Base-by-base conservation (phyloP, 805 yeast genomes). In the Schizosaccharomyces octosporus region DNA sequence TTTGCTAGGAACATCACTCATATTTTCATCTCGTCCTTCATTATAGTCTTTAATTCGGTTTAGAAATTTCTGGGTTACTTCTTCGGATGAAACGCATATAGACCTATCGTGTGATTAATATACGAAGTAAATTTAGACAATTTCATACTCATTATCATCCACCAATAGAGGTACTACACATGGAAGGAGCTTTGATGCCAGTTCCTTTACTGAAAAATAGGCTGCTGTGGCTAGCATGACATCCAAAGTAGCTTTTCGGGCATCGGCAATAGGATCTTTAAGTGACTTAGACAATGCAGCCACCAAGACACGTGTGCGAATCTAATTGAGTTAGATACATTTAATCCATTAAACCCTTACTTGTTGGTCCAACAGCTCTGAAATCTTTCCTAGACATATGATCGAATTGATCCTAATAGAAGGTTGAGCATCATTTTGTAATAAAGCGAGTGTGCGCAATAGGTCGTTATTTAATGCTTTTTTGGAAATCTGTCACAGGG, bases 391-490 rank as follows among this genome's bases (percentile, higher is more conserved):
- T 42, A 87, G 76, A 55, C 85, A 76, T 24, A 84, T 75, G 17
- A 87, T 79, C 0, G 95, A 85, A 67, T 84, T 84, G 3, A 87
- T 84, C 66, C 95, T 73, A 39, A 87, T 83, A 11, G 84, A 84
- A 1, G 90, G 83, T 60, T 79, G 80, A 4, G 80, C 81, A 68
- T 87, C 95, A 70, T 76, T 79, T 68, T 87, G 95, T 9, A 87
- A 77, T 66, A 82, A 85, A 0, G 97, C 97, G 62, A 90, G 73
- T 62, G 80, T 77, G 65, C 94, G 78, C 62, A 90, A 73, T 27
- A 90, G 72, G 59, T 93, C 97, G 67, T 88, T 88, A 69, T 90
- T 90, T 59, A 89, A 74, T 69, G 85, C 95, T 62, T 95, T 78
- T 17, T 51, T 51, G 5, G 57, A 29, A 51, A 51, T 21, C 36